Conservation (phyloP, 768 basidiomycete genomes). For the Phylloporus sp. region DNA sequence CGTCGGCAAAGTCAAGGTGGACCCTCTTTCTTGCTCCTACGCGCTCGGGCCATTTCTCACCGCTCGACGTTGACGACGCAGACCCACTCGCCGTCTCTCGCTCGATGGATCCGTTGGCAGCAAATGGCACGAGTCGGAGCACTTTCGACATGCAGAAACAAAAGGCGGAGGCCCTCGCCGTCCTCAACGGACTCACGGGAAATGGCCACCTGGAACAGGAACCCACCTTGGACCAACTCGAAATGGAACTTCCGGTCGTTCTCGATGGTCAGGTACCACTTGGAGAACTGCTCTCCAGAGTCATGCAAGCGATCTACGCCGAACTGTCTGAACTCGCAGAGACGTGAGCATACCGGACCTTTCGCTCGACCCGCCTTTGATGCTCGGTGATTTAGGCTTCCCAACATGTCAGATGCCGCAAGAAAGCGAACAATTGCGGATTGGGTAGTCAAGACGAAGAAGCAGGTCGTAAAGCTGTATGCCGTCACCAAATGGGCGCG, state of each 20-base stretch:
- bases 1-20: constrained; percentile 4
- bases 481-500: constrained; percentile 84
- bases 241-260: constrained; percentile 69
- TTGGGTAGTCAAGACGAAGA: constrained; percentile 87
- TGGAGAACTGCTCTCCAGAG: constrained; percentile 68
- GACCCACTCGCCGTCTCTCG: not conserved
- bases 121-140: constrained; percentile 13
- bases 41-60: not conserved
- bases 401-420: constrained; percentile 75
- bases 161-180: constrained; percentile 27
- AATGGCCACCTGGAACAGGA: constrained; percentile 38
- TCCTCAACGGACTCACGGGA: constrained; percentile 24
- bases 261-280: constrained; percentile 69
- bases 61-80: constrained; percentile 5
- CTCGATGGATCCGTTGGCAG: constrained; percentile 14
- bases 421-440: constrained; percentile 80
- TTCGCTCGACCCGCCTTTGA: constrained; percentile 3
- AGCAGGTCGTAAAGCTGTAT: constrained; percentile 85
- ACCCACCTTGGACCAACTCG: constrained; percentile 51
- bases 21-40: not conserved
- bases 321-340: constrained; percentile 81
- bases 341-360: constrained; percentile 50
- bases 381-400: constrained; percentile 44
- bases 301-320: constrained; percentile 75
- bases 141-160: constrained; percentile 26